Base-by-base conservation (phyloP, 2,329 filamentous ascomycete genomes). In the Fusarium sp. region DNA sequence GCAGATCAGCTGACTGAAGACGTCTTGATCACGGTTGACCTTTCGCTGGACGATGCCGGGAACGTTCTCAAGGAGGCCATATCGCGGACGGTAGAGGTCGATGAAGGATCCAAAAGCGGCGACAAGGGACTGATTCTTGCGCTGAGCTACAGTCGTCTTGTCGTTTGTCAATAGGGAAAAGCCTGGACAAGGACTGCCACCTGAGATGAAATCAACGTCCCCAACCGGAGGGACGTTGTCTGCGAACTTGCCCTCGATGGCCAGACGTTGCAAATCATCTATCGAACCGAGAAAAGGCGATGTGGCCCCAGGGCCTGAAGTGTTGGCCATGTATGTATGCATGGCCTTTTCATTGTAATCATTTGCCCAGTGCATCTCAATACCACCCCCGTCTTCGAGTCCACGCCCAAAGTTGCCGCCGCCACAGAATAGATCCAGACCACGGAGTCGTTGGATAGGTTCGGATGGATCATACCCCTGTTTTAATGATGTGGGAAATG, bases 11-110 rank as follows among this genome's bases (percentile, higher is more conserved):
- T 93, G 90, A 1, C 87, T 87, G 47, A 93, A 87, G 0, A 91
- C 84, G 54, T 91, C 90, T 17, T 88, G 79, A 4, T 81, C 75
- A 14, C 81, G 75, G 29, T 73, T 75, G 7, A 70, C 67, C 15
- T 72, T 77, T 15, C 77, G 76, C 42, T 76, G 80, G 0, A 89
- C 82, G 76, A 94, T 91, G 0, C 77, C 80, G 0, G 84, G 75
- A 0, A 96, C 92, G 63, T 96, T 96, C 72, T 96, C 92, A 0
- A 96, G 79, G 0, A 94, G 64, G 0, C 87, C 89, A 69, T 90
- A 94, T n/a, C 84, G 80, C 0, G 92, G 91, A 0, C 88, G 83
- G 63, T 91, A 93, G 0, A 92, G 76, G 61, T 96, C 91, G 2
- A 94, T 79, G 56, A 84, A 91, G 0, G 91, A 86, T 0, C 87